Conservation (phyloP, 768 basidiomycete genomes). For the Bullera alba region DNA sequence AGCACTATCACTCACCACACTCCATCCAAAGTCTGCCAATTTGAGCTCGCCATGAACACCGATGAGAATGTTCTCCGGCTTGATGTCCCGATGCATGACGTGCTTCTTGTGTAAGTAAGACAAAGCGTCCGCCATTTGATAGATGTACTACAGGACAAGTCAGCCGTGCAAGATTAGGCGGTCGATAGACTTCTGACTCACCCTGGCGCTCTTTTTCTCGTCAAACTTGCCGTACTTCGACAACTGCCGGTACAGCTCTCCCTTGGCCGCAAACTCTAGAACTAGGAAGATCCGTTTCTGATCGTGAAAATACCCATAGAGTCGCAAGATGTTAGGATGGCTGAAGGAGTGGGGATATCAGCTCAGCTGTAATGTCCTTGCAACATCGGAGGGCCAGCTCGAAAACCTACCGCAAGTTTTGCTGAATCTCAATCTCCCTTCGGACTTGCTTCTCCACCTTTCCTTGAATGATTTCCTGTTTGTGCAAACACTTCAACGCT, state of each 20-base stretch:
- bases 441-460: constrained; percentile 95
- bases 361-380: neutral
- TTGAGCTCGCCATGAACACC: constrained; percentile 93
- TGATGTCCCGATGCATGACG: constrained; percentile 98
- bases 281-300: constrained; percentile 95
- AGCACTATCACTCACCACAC: constrained; percentile 43
- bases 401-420: constrained; percentile 61
- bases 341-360: constrained; percentile 44
- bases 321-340: constrained; percentile 85
- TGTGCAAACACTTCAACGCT: constrained; percentile 93
- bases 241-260: constrained; percentile 94
- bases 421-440: constrained; percentile 96
- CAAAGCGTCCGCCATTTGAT: constrained; percentile 96
- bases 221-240: constrained; percentile 77
- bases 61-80: constrained; percentile 91
- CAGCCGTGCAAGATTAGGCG: neutral
- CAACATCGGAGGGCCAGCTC: no score
- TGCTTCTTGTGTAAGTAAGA: constrained; percentile 88
- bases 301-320: constrained; percentile 98
- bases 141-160: constrained; percentile 61
- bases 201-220: constrained; percentile 69
- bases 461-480: constrained; percentile 84
- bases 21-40: constrained; percentile 99
- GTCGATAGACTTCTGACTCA: constrained; percentile 27
- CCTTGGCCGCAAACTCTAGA: constrained; percentile 95